A percentile compares a stretch with the other conserved stretches of the same genome.
Conservation (phyloP, 1,139 yeast species). For the Diutina mesorugosa region DNA sequence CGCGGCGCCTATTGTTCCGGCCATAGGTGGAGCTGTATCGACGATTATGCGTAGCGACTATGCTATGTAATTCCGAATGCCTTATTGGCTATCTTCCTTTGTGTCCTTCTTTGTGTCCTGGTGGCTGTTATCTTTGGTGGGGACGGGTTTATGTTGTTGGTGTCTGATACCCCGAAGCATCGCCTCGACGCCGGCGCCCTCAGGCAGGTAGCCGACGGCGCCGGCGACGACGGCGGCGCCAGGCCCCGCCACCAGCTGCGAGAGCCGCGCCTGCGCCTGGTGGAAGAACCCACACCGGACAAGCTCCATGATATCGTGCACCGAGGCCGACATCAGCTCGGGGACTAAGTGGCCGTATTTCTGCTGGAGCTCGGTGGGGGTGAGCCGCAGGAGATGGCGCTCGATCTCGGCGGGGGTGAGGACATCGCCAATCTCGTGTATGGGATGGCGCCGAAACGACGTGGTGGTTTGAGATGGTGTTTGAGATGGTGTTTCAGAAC, state of each 20-base stretch:
- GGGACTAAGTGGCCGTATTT: slow-evolving; percentile 33
- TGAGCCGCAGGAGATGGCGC: slow-evolving; percentile 23
- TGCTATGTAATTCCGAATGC: not conserved
- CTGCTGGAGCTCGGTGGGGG: slow-evolving; percentile 21
- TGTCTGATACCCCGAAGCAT: slow-evolving; percentile 37
- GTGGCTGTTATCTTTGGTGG: slow-evolving; percentile 8
- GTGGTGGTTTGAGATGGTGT: not conserved
- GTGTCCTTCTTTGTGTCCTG: not conserved
- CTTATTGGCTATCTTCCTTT: not conserved
- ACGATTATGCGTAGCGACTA: too few species aligned
- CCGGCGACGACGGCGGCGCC: slow-evolving; percentile 33
- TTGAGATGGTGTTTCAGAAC: not conserved
- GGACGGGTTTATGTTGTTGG: slow-evolving; percentile 6
- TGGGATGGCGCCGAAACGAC: not conserved
- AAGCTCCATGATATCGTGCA: slow-evolving; percentile 28
- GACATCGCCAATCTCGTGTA: slow-evolving; percentile 21
- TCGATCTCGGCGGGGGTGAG: slow-evolving; percentile 26
- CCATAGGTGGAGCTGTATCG: too few species aligned
- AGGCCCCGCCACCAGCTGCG: slow-evolving; percentile 24
- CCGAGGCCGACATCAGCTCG: slow-evolving; percentile 22
- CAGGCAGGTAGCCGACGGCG: slow-evolving; percentile 35
- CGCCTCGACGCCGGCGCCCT: slow-evolving; percentile 47
- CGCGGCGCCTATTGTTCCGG: too few species aligned
- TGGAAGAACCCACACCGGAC: slow-evolving; percentile 42
- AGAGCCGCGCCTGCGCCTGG: slow-evolving; percentile 31